Conservation (phyloP, 1,139 yeast species). For the Yamadazyma sp. region DNA sequence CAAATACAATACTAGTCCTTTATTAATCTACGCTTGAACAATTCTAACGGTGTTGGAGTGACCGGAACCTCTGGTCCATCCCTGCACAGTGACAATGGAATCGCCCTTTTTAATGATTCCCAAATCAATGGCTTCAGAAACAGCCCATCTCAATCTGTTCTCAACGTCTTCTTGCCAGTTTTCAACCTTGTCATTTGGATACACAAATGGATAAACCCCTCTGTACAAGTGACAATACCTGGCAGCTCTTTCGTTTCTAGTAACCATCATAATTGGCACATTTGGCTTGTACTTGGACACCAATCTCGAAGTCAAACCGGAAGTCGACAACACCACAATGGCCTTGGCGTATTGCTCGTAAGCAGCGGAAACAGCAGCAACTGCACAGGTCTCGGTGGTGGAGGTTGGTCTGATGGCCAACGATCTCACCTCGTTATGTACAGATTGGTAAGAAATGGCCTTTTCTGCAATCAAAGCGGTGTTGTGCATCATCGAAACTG, state of each 20-base stretch:
- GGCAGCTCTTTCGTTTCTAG: slow-evolving; percentile 91
- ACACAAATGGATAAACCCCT: slow-evolving; percentile 97
- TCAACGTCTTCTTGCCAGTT: slow-evolving; percentile 98
- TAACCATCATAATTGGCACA: slow-evolving; percentile 96
- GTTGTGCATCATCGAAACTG: slow-evolving; percentile 98
- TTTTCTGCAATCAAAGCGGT: slow-evolving; percentile 95
- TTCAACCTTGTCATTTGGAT: slow-evolving; percentile 61
- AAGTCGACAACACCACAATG: slow-evolving; percentile 90
- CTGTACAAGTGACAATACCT: slow-evolving; percentile 95
- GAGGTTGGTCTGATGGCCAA: slow-evolving; percentile 87
- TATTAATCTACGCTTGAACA: slow-evolving; percentile 45
- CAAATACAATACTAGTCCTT: too few relatives aligned
- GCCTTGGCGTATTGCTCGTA: slow-evolving; percentile 97
- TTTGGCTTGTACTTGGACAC: slow-evolving; percentile 97
- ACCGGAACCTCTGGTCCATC: slow-evolving; percentile 98
- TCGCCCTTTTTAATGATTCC: slow-evolving; percentile 89
- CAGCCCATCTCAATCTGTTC: slow-evolving; percentile 91
- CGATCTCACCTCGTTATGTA: slow-evolving; percentile 86
- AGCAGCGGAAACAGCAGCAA: slow-evolving; percentile 94
- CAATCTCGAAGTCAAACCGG: slow-evolving; percentile 94
- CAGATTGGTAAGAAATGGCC: slow-evolving; percentile 87
- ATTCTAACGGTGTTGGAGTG: slow-evolving; percentile 97
- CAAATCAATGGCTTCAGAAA: slow-evolving; percentile 82
- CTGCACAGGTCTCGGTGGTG: slow-evolving; percentile 95
- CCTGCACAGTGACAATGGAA: slow-evolving; percentile 92